phyloP scores from a whole-genome alignment of 2,329 filamentous ascomycete genomes.

The Fusarium phyllophilum region DNA sequence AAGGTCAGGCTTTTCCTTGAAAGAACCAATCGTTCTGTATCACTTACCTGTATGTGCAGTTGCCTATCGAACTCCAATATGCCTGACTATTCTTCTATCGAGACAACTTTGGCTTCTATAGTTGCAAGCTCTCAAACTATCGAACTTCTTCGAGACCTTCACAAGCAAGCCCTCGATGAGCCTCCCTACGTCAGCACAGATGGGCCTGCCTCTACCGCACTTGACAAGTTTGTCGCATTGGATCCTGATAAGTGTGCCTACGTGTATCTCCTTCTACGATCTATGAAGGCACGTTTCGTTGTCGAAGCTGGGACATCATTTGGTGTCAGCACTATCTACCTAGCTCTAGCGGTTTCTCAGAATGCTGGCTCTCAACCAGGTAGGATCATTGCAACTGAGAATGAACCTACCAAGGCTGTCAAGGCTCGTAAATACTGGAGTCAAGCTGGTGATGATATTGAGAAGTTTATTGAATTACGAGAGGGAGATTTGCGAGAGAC shows the following conservation, averaged over 20 bases:
- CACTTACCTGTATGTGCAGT: no score
- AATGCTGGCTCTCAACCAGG: slow-evolving; percentile 50
- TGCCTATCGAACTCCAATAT: neutral
- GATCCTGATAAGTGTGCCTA: slow-evolving; percentile 68
- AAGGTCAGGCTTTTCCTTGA: neutral
- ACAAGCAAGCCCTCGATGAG: slow-evolving; percentile 47
- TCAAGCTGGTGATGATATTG: slow-evolving; percentile 59
- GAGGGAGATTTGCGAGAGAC: slow-evolving; percentile 68
- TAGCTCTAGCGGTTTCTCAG: slow-evolving; percentile 65
- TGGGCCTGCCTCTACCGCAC: slow-evolving; percentile 27
- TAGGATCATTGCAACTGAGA: slow-evolving; percentile 68
- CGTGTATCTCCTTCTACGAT: slow-evolving; percentile 63
- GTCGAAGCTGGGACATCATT: slow-evolving; percentile 71
- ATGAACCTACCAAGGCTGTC: slow-evolving; percentile 64
- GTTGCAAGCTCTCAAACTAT: slow-evolving; percentile 41
- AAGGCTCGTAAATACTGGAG: slow-evolving; percentile 65
- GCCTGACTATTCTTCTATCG: slow-evolving; percentile 35
- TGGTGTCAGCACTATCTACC: slow-evolving; percentile 70
- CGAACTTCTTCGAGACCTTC: slow-evolving; percentile 45
- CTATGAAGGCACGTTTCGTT: slow-evolving; percentile 59
- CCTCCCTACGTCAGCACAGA: slow-evolving; percentile 45
- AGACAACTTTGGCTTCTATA: slow-evolving; percentile 46
- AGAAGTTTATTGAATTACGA: slow-evolving; percentile 63
- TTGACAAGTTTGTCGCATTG: slow-evolving; percentile 68
- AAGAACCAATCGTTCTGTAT: accelerated